phyloP scores from a whole-genome alignment of 441 rosid genomes.

The Pelargonium fulgidum region DNA sequence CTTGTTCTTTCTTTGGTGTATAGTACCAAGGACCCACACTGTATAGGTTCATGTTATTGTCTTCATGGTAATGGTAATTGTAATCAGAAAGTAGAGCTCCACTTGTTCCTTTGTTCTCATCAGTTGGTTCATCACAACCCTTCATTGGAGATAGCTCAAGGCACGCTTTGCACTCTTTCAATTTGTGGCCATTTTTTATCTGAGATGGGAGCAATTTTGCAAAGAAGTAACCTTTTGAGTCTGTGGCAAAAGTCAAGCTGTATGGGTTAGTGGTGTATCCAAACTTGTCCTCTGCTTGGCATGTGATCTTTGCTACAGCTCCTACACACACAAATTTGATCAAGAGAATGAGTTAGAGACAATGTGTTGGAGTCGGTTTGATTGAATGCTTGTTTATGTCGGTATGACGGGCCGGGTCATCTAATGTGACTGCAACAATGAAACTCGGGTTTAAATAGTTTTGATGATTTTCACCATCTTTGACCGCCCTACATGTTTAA shows the following conservation, averaged over 20 bases:
- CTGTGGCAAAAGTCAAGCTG: background rate
- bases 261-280: background rate
- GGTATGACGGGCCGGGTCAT: too few relatives aligned
- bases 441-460: too few relatives aligned
- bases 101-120: background rate
- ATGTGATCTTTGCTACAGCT: background rate
- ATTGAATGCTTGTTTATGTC: too few relatives aligned
- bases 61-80: background rate
- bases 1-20: background rate
- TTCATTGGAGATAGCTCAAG: background rate
- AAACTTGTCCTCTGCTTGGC: background rate
- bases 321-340: background rate
- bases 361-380: too few relatives aligned
- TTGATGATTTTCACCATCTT: too few relatives aligned
- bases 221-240: background rate
- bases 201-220: background rate
- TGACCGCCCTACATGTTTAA: too few relatives aligned
- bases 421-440: too few relatives aligned
- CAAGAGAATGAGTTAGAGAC: too few relatives aligned
- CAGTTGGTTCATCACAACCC: background rate
- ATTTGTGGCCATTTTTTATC: background rate
- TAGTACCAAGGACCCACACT: background rate
- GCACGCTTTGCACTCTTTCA: background rate
- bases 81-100: background rate
- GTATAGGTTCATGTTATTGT: background rate